These are phyloP conservation scores for Tylopilus felleus DNA, from an alignment of 768 basidiomycete species.

Conservation along the genomic window DNA sequence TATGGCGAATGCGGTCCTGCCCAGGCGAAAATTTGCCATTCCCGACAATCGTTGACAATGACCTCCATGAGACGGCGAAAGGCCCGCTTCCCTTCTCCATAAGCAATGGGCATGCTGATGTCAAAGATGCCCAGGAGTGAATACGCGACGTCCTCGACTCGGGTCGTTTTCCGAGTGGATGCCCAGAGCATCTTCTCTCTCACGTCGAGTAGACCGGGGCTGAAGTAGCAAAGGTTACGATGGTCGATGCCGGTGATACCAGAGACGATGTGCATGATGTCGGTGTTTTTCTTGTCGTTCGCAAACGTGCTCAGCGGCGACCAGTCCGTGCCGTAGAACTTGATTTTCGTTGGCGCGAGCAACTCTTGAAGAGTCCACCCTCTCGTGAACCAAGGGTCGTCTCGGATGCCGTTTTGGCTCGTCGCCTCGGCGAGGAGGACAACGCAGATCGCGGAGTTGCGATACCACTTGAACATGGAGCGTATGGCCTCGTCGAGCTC, in stretches of 20 bases:
- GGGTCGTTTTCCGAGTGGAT: constrained; percentile 22
- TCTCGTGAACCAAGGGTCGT: constrained; percentile 24
- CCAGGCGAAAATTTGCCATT: constrained; percentile 23
- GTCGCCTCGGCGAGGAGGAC: constrained; percentile 13
- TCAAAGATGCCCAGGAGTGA: constrained; percentile 27
- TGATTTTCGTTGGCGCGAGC: constrained; percentile 20
- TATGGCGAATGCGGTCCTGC: constrained; percentile 21
- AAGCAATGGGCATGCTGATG: constrained; percentile 21
- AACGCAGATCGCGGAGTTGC: constrained; percentile 22
- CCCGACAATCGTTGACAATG: constrained; percentile 17
- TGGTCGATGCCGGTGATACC: constrained; percentile 11
- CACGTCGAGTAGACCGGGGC: constrained; percentile 19
- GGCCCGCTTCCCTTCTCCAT: constrained; percentile 25
- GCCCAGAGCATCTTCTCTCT: constrained; percentile 26
- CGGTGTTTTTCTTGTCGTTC: constrained; percentile 22
- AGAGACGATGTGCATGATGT: constrained; percentile 11
- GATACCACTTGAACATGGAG: constrained; percentile 26
- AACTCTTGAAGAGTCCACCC: constrained; percentile 23
- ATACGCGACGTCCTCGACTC: constrained; percentile 25
- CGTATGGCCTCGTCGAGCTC: constrained; percentile 31
- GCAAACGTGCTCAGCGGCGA: constrained; percentile 1
- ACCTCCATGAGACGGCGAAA: constrained; percentile 26
- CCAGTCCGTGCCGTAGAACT: constrained; percentile 21
- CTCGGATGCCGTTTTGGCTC: not conserved
- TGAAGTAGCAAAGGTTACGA: constrained; percentile 16